A percentile compares a stretch with the other conserved stretches of the same genome.
Evolutionary conservation across 768 basidiomycete species (phyloP).

Genomic region (Trametes villosa): DNA sequence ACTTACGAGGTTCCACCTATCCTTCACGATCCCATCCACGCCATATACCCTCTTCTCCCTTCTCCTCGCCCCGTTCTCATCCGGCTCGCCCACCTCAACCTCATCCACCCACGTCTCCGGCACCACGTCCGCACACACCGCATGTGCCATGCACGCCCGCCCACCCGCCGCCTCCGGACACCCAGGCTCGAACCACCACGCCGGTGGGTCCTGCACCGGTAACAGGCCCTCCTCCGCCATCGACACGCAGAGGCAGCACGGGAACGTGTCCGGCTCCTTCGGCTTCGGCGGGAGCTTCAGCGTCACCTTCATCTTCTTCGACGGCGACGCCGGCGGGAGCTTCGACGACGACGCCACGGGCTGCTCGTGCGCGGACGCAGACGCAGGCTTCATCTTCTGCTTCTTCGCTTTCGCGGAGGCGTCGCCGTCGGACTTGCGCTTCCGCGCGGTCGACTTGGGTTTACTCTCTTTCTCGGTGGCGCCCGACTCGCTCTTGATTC

Average conservation of each 20-base stretch:
- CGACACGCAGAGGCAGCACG: constrained; percentile 73
- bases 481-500: not conserved
- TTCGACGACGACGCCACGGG: constrained; percentile 13
- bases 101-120: constrained; percentile 94
- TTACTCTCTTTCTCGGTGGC: constrained; percentile 21
- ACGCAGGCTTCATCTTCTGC: constrained; percentile 40
- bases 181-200: constrained; percentile 35
- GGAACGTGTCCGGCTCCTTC: constrained; percentile 56
- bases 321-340: constrained; percentile 3
- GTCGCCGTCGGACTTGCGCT: constrained; percentile 45
- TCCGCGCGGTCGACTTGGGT: constrained; percentile 30
- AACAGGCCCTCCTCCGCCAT: constrained; percentile 57
- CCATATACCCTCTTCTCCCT: constrained; percentile 73
- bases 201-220: constrained; percentile 69
- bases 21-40: constrained; percentile 86
- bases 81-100: constrained; percentile 43
- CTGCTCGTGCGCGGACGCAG: constrained; percentile 3
- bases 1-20: constrained; percentile 90
- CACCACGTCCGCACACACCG: constrained; percentile 75
- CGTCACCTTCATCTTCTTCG: constrained; percentile 49
- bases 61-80: constrained; percentile 37
- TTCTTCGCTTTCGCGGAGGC: constrained; percentile 52
- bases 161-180: constrained; percentile 48
- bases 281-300: constrained; percentile 71
- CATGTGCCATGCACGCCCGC: constrained; percentile 61